Evolutionary conservation across 192 early-diverging fungal genomes (phyloP), one percentile per base, ranked within the genome.

Genomic region (Podochytrium sp.): DNA sequence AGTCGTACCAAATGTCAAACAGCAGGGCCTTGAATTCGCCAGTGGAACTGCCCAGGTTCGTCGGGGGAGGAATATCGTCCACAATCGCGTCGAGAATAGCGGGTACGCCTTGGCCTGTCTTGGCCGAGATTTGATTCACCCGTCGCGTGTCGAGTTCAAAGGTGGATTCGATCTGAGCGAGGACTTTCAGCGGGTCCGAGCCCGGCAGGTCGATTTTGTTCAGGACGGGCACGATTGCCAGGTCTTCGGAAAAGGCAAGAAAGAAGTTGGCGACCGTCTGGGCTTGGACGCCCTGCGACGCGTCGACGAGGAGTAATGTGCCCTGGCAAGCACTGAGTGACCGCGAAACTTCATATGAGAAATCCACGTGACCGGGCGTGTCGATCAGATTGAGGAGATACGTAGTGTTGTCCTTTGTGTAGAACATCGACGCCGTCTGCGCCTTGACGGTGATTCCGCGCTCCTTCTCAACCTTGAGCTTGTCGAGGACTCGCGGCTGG

Each of bases 181-280:
- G 83, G 1, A 94, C 91, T 12, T 88, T 79, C 3, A 94, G 90
- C 0, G 91, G 87, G 29, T 99, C 92, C 16, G 97, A 95, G 5
- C 90, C 84, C 3, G 93, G 95, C 25, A 99, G 83, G 83, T 98
- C 96, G 51, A 98, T 87, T 87, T 91, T 98, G 77, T 98, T 98
- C 34, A 99, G 78, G 37, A 96, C 91, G 2, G 97, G 96, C 7
- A 99, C 85, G 55, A 99, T 90, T 18, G 75, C 80, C 70, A 99
- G 86, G 16, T 88, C 92, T 77, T 97, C 86, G 25, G 91, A 90
- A 85, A 93, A 96, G 7, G 97, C 97, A 50, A 98, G 76, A 71
- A 90, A 96, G 79, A 96, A 99, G 82, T 97, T 99, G 27, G 97
- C 96, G 14, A 98, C 95, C 2, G 97, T 99, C 79, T 99, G 97